Conservation (phyloP, 495 filamentous ascomycete genomes). For the Xylaria bambusicola region DNA sequence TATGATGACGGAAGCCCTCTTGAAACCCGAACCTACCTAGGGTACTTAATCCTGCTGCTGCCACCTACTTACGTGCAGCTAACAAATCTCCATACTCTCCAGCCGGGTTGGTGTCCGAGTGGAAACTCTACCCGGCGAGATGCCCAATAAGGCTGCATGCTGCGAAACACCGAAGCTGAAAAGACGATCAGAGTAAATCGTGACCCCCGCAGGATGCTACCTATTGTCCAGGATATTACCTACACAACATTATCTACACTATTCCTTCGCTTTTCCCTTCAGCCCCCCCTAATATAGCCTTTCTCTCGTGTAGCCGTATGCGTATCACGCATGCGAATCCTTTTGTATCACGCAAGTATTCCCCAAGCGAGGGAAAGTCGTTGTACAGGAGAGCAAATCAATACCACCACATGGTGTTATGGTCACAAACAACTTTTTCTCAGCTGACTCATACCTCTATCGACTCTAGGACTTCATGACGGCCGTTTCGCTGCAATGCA, state of each 20-base stretch:
- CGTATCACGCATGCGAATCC: neutral
- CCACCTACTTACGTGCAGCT: constrained; percentile 8
- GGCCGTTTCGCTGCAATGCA: constrained; percentile 56
- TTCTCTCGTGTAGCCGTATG: too few species aligned
- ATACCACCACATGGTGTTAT: neutral
- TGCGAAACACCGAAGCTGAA: constrained; percentile 13
- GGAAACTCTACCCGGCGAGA: constrained; percentile 11
- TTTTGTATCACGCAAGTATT: neutral
- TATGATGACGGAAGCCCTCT: constrained; percentile 16
- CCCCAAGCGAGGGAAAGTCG: neutral
- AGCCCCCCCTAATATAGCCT: too few species aligned
- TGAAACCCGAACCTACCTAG: neutral
- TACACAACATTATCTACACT: too few species aligned
- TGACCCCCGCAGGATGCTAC: neutral
- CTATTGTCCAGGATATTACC: too few species aligned
- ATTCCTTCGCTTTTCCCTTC: too few species aligned
- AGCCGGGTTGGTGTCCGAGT: constrained; percentile 18
- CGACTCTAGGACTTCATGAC: constrained; percentile 62
- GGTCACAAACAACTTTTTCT: neutral
- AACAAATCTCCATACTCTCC: constrained; percentile 13
- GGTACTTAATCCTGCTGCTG: neutral
- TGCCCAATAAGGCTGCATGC: constrained; percentile 17
- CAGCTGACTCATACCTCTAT: constrained; percentile 11
- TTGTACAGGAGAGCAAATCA: neutral
- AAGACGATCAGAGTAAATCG: constrained; percentile 5